Base-by-base conservation (phyloP, 805 yeast genomes). In the Candida xiaguanensis region DNA sequence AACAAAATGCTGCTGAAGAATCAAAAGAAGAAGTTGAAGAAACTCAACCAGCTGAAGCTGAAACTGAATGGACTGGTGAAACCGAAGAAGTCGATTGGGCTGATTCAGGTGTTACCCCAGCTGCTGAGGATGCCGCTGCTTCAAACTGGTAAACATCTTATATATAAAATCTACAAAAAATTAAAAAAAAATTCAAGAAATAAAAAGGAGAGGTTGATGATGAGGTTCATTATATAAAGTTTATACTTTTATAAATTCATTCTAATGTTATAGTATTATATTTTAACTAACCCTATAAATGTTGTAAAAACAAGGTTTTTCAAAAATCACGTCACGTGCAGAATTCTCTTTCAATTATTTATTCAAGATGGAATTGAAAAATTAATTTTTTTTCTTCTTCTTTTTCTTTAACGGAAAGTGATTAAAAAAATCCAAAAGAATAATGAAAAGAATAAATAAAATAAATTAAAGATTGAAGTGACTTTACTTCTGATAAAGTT, bases 91-190 rank as follows among this genome's bases (percentile, higher is more conserved):
- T 71, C 60, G 88, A 78, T 70, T 82, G 83, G 79, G 81, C 81
- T 60, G 71, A 65, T 49, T 65, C 73, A 48, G 74, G 70, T 58
- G 77, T 69, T 59, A 65, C 71, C 51, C 69, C 73, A 53, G 74
- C 74, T 54, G 87, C 80, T 62, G 87, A 81, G 76, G 84, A 83
- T 76, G 87, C 85, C 67, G 88, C 82, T 65, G 71, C 73, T 57
- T 58, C 69, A 47, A 64, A 63, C 58, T 69, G 74, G 74, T 68
- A 66, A 64, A 42, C 53, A 37, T 43, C 39, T n/a, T n/a, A n/a
- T n/a, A n/a, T n/a, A n/a, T n/a, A n/a, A n/a, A n/a, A n/a, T n/a
- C n/a, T n/a, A 25, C 18, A 31, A 24, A 32, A 27, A 31, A 25
- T 17, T 13, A 15, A n/a, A n/a, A n/a, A n/a, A n/a, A n/a, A n/a